Evolutionary conservation across 1,284 basidiomycete genomes (phyloP), one percentile per base, ranked within the genome.

Genomic region (Apiotrichum sp.): DNA sequence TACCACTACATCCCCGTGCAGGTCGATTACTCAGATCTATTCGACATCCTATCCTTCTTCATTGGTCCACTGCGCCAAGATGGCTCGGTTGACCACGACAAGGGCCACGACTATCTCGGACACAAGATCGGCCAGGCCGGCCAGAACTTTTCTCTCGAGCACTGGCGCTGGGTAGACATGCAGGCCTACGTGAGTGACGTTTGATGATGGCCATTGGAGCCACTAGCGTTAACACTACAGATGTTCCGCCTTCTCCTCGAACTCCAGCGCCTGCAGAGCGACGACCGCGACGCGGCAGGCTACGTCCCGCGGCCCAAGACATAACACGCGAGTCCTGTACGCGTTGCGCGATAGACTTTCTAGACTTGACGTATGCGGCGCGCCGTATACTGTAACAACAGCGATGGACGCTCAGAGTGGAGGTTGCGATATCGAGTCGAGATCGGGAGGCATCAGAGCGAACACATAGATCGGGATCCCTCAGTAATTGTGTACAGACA

Each of bases 111-210:
- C 52, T 69, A 74, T 29, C 62, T 80, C n/a, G 80, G 78, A 6
- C 63, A 73, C 57, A 72, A 76, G 63, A 81, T 81, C 29, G 79
- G 77, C 6, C 66, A 69, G 36, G 73, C 76, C 0, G 79, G 78
- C 3, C 73, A 74, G 47, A 59, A 71, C 42, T 80, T 79, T 65
- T 74, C 78, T 1, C 63, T 71, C 35, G 63, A 74, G 16, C 72
- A 79, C 59, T 80, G 78, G 78, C 67, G 78, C 47, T 76, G 72
- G 74, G 71, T 73, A 36, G 76, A 78, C 60, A 77, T 79, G 77
- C 76, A 78, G 63, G 76, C 77, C 13, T 79, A 77, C 58, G 72
- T 77, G 63, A 67, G 72, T 65, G 14, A 22, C 22, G 22, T 22
- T 22, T 22, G 22, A 22, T 22, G 22, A 22, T 22, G 22, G 22